These are phyloP conservation scores for Fraxinus paxiana DNA, from an alignment of 305 asterid species.

Conservation along the genomic window DNA sequence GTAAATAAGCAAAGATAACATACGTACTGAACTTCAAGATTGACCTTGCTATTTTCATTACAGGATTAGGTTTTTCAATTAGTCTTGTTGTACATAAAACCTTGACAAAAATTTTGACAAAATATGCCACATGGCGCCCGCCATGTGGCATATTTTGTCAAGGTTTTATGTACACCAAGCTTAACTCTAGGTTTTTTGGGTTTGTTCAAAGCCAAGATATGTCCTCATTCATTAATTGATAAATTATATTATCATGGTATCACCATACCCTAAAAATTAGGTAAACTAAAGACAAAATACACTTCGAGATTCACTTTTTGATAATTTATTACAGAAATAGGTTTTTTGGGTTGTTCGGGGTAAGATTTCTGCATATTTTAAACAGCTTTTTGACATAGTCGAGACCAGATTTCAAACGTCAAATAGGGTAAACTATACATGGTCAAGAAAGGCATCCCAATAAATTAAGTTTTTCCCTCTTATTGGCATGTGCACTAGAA, in stretches of 20 bases:
- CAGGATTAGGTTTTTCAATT: not conserved
- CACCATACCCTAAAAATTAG: not conserved
- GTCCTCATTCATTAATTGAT: not conserved
- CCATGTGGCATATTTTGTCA: no score
- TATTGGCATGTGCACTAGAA: not conserved
- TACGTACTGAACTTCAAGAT: not conserved
- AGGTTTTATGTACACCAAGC: no score
- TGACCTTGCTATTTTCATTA: not conserved
- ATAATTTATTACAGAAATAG: not conserved
- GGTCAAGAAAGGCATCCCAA: not conserved
- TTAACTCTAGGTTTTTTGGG: not conserved
- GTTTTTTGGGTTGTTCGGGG: not conserved
- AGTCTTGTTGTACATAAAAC: no score
- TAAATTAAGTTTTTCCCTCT: not conserved
- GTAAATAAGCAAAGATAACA: not conserved
- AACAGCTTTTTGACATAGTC: not conserved
- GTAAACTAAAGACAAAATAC: not conserved
- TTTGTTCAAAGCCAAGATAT: not conserved
- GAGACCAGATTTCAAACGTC: not conserved
- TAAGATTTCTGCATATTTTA: not conserved
- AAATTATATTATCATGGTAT: not conserved
- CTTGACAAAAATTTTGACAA: no score
- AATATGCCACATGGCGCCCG: no score
- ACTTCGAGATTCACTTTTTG: not conserved
- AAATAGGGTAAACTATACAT: not conserved